These are phyloP conservation scores for Leccinellum albellum DNA, from an alignment of 768 basidiomycete species.

Conservation along the genomic window DNA sequence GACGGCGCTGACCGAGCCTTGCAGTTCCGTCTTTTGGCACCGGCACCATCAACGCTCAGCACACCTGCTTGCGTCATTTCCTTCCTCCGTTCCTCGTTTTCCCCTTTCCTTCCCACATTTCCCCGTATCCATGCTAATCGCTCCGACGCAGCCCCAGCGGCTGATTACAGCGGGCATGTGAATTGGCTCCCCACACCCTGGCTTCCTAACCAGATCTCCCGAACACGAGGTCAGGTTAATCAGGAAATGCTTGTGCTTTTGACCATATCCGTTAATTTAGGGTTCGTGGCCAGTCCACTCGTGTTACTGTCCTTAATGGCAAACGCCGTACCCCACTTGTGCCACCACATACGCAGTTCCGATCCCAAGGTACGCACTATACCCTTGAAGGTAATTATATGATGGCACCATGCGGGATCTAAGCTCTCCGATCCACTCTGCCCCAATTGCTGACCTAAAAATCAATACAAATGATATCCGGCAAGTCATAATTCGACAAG, in stretches of 20 bases:
- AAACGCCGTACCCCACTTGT: conserved; percentile 20
- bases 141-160: conserved; percentile 10
- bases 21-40: background rate
- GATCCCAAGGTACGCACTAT: conserved; percentile 13
- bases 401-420: conserved; percentile 17
- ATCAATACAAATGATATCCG: background rate
- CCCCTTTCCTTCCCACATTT: background rate
- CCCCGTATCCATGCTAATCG: conserved; percentile 17
- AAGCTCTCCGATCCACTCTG: conserved; percentile 12
- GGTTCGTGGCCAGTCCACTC: conserved; percentile 18
- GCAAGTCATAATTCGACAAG: conserved; percentile 4
- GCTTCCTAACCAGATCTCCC: conserved; percentile 24
- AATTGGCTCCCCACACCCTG: conserved; percentile 1
- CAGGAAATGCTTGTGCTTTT: conserved; percentile 24
- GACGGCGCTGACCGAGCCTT: conserved; percentile 17
- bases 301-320: conserved; percentile 19
- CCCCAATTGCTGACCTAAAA: background rate
- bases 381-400: conserved; percentile 14
- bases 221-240: conserved; percentile 23
- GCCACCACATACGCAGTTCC: conserved; percentile 6
- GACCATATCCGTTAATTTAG: conserved; percentile 31
- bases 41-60: background rate
- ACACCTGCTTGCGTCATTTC: conserved; percentile 5
- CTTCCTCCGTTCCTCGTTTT: conserved; percentile 9
- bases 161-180: conserved; percentile 15